Evolutionary conservation across 371 early-diverging fungal species (phyloP).

Genomic region (Mortierella sp.): DNA sequence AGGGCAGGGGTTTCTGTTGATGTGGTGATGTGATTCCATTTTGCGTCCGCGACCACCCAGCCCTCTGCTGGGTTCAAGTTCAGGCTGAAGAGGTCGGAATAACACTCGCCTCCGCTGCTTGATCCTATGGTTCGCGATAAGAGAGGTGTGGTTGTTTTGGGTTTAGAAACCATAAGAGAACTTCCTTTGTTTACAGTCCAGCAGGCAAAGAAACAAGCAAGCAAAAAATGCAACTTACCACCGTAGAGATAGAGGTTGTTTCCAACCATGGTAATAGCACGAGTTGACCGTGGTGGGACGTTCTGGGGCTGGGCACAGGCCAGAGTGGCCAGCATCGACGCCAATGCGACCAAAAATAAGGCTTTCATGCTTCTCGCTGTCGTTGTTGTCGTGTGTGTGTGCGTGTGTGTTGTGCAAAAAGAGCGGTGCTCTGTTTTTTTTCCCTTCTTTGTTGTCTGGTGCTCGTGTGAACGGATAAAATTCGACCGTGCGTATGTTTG

Average conservation of each 20-base stretch:
- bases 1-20: slow-evolving; percentile 3
- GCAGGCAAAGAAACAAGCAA: background rate
- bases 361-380: background rate
- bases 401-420: too few relatives aligned
- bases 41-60: slow-evolving; percentile 34
- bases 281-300: slow-evolving; percentile 25
- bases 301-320: slow-evolving; percentile 43
- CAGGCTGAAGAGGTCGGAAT: slow-evolving; percentile 44
- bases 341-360: slow-evolving; percentile 8
- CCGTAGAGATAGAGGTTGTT: slow-evolving; percentile 44
- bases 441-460: background rate
- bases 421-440: background rate
- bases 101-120: slow-evolving; percentile 36
- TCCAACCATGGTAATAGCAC: slow-evolving; percentile 42
- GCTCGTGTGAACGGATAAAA: background rate
- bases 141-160: background rate
- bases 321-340: slow-evolving; percentile 19
- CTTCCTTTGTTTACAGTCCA: background rate
- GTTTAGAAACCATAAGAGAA: background rate
- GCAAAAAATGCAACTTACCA: slow-evolving; percentile 21
- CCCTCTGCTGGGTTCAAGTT: slow-evolving; percentile 40
- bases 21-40: slow-evolving; percentile 25
- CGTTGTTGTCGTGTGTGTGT: background rate
- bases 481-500: slow-evolving; percentile 3
- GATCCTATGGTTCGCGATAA: slow-evolving; percentile 19